Conservation (phyloP, 176 grass and related monocot species). For the Dactylis glomerata region DNA sequence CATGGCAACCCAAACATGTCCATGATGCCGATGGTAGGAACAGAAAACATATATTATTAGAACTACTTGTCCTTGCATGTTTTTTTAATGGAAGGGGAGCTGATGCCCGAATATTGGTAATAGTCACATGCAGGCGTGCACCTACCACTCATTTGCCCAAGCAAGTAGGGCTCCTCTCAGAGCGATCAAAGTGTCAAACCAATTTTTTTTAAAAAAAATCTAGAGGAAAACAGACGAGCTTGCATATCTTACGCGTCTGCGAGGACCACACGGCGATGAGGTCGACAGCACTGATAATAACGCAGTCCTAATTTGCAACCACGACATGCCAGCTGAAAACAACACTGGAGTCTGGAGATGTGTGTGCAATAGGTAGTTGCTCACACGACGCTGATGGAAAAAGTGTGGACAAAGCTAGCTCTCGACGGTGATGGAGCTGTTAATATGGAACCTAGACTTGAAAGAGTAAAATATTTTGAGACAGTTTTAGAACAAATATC, state of each 20-base stretch:
- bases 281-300: conserved; percentile 22
- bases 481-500: neutral
- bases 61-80: neutral
- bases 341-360: neutral
- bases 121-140: conserved; percentile 24
- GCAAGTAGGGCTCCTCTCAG: neutral
- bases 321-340: conserved; percentile 33
- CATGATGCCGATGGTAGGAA: neutral
- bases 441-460: neutral
- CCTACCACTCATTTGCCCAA: conserved; percentile 15
- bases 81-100: conserved; percentile 3
- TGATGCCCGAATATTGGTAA: conserved; percentile 13
- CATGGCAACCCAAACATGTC: neutral
- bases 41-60: neutral
- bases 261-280: neutral
- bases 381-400: neutral
- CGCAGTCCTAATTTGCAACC: conserved; percentile 22
- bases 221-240: neutral
- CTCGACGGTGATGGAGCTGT: neutral
- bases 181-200: neutral
- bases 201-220: neutral
- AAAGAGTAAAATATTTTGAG: neutral
- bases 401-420: neutral
- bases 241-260: conserved; percentile 8
- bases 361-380: neutral